These are phyloP conservation scores for Phoma herbarum DNA, from an alignment of 2,329 filamentous ascomycete species.

Conservation along the genomic window DNA sequence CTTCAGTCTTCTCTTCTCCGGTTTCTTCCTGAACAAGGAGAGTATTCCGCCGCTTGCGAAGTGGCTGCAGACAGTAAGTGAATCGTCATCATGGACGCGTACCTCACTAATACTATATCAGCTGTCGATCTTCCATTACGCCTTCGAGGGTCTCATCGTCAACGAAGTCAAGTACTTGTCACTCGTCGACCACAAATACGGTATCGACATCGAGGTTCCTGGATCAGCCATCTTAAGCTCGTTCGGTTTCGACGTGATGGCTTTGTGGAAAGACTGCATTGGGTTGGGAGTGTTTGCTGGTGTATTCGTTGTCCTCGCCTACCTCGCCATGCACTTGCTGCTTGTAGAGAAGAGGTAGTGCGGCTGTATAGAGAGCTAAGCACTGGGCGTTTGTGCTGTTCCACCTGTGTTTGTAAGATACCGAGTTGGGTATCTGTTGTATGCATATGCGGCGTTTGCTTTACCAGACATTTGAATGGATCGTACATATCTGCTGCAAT, in stretches of 20 bases:
- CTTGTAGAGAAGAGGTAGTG: conserved; percentile 83
- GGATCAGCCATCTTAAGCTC: conserved; percentile 92
- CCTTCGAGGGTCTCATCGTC: conserved; percentile 94
- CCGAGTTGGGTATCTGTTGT: neutral
- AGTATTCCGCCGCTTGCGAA: conserved; percentile 84
- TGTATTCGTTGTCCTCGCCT: conserved; percentile 86
- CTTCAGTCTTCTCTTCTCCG: conserved; percentile 93
- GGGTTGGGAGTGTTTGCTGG: conserved; percentile 84
- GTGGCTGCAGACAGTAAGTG: conserved; percentile 83
- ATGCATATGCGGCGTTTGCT: conserved; percentile 13
- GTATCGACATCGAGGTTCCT: conserved; percentile 93
- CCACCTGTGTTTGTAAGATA: neutral
- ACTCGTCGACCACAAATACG: conserved; percentile 92
- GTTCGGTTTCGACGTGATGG: conserved; percentile 91
- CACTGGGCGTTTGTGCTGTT: conserved; percentile 8
- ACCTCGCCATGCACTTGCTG: conserved; percentile 90
- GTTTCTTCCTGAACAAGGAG: conserved; percentile 92
- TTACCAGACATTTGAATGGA: neutral
- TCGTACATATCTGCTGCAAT: conserved; percentile 3
- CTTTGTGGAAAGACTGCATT: conserved; percentile 83
- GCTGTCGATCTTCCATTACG: conserved; percentile 97
- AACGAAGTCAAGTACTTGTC: conserved; percentile 94
- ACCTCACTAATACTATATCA: conserved; percentile 45
- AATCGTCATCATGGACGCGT: too few relatives aligned
- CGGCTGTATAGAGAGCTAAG: conserved; percentile 3